Evolutionary conservation across 495 filamentous ascomycete genomes (phyloP), one percentile per base, ranked within the genome.

Genomic region (Rostrohypoxylon terebratum): DNA sequence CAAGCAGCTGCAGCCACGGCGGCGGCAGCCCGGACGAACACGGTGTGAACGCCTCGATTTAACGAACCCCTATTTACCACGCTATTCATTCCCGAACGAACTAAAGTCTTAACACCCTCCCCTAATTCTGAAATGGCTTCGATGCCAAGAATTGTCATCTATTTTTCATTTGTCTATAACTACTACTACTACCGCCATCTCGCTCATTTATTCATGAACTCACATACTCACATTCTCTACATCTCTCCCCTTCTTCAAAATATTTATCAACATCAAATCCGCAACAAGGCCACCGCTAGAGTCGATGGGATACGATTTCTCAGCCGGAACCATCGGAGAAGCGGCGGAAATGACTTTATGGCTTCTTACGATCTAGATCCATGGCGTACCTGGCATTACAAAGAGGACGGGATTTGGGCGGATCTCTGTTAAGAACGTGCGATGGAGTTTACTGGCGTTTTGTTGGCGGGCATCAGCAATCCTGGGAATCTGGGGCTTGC

Each of bases 361-460:
- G 62, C 71, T 74, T 69, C 58, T 69, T 66, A 74, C 63, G 71
- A 74, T 57, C 62, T 74, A 74, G 71, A 74, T 54, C 51, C 66
- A 66, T 70, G 71, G 71, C 71, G 71, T 63, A 70, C 40, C 62
- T 67, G 71, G 71, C 62, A 74, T 69, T 74, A 61, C 66, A 66
- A 70, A 74, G 66, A 67, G 48, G 58, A 21, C 40, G 20, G 57
- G 55, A 42, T 59, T 64, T 67, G 66, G 62, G 66, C 47, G 58
- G 71, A 59, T 58, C 44, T 69, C 33, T 70, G 71, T 59, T 66
- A 69, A 64, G 62, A 70, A 63, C 54, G 51, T 70, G 62, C 67
- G 76, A 76, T 60, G 76, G 76, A 78, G 76, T 78, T 78, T 53
- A 74, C 69, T 69, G 63, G 77, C 75, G 75, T 77, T 79, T 79